These are phyloP conservation scores for Angophora floribunda DNA, from an alignment of 345 rosid genomes.

Conservation along the genomic window DNA sequence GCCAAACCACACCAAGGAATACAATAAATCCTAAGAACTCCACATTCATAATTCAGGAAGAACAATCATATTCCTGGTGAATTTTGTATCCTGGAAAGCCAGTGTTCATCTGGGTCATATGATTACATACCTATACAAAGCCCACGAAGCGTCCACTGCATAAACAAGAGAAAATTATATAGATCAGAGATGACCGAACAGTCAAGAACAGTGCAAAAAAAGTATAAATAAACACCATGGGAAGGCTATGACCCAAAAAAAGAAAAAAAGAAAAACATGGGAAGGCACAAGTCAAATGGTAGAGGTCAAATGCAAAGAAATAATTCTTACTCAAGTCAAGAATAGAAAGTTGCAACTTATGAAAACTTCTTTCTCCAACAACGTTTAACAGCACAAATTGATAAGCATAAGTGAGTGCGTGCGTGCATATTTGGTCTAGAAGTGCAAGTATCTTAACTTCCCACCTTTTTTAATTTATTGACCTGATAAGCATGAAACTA, in stretches of 20 bases:
- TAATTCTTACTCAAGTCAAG: background rate
- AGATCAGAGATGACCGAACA: background rate
- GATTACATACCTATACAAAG: constrained; percentile 54
- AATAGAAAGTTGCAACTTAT: background rate
- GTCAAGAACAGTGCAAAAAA: background rate
- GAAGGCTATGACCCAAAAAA: background rate
- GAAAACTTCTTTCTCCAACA: background rate
- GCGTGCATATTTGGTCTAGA: too few species aligned
- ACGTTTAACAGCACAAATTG: background rate
- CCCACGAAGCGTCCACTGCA: constrained; percentile 73
- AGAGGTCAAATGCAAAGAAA: background rate
- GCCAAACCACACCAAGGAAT: constrained; percentile 52
- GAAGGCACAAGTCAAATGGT: background rate
- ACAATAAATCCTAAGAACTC: constrained; percentile 37
- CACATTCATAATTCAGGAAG: background rate
- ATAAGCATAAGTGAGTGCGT: background rate
- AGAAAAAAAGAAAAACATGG: background rate
- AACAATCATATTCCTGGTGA: background rate
- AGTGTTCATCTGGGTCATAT: background rate
- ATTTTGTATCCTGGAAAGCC: background rate
- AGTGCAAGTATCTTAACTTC: background rate
- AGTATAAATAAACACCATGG: background rate
- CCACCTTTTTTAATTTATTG: background rate
- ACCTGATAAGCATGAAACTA: background rate
- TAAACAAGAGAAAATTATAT: background rate